phyloP scores from a whole-genome alignment of 1,284 basidiomycete genomes.

The Pholiota adiposa region DNA sequence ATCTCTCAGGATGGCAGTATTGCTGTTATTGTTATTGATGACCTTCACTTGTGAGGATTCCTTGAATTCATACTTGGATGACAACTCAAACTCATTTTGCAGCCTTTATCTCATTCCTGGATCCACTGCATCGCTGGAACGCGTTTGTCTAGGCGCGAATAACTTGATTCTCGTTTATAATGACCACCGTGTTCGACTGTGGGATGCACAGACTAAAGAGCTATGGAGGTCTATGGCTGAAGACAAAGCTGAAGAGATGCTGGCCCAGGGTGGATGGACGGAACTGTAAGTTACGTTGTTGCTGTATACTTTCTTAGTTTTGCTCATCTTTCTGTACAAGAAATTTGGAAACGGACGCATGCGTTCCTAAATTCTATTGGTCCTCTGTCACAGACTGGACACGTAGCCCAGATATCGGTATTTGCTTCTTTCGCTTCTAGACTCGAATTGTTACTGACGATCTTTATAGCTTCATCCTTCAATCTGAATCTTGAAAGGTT shows the following conservation, averaged over 20 bases:
- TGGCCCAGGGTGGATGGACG: constrained; percentile 73
- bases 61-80: not conserved
- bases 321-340: constrained; percentile 21
- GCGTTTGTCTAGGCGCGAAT: constrained; percentile 70
- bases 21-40: constrained; percentile 78
- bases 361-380: constrained; percentile 29
- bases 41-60: constrained; percentile 70
- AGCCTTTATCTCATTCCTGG: constrained; percentile 84
- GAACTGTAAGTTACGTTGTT: constrained; percentile 56
- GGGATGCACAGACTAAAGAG: constrained; percentile 87
- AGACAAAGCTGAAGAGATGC: constrained; percentile 78
- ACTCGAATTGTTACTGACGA: not conserved
- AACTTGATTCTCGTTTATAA: constrained; percentile 82
- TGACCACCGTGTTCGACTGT: constrained; percentile 80
- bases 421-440: not conserved
- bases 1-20: constrained; percentile 83
- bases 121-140: constrained; percentile 64
- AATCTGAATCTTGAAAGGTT: constrained; percentile 52
- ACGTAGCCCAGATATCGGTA: constrained; percentile 34
- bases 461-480: constrained; percentile 44
- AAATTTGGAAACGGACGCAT: constrained; percentile 23
- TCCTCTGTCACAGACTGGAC: constrained; percentile 24
- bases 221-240: constrained; percentile 83
- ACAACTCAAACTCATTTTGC: not conserved
- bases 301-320: not conserved